Conservation (phyloP, 2,329 filamentous ascomycete species). For the Penicillium psychrosexuale region DNA sequence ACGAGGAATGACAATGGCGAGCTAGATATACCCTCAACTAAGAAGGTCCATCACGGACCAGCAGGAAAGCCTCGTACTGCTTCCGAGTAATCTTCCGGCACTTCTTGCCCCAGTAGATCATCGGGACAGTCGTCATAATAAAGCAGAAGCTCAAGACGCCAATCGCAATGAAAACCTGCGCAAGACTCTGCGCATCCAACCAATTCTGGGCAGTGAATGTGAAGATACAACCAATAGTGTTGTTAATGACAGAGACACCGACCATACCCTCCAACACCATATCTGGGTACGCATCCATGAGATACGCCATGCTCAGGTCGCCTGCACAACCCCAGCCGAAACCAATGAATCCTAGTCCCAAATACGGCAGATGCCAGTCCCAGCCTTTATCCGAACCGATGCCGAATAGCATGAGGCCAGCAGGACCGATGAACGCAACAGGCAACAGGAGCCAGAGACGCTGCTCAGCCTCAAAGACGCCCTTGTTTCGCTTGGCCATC, state of each 20-base stretch:
- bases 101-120: constrained; percentile 55
- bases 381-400: constrained; percentile 52
- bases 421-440: constrained; percentile 50
- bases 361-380: constrained; percentile 54
- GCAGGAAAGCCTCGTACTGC: constrained; percentile 49
- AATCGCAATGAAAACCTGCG: constrained; percentile 53
- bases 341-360: constrained; percentile 57
- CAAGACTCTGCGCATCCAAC: constrained; percentile 46
- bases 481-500: constrained; percentile 54
- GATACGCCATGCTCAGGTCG: constrained; percentile 55
- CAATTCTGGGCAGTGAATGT: constrained; percentile 53
- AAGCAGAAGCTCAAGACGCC: constrained; percentile 52
- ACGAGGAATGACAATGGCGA: background rate
- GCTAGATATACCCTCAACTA: background rate
- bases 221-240: constrained; percentile 54
- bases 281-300: constrained; percentile 56
- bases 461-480: constrained; percentile 56
- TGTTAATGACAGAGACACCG: constrained; percentile 57
- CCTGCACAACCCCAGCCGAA: constrained; percentile 60
- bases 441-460: constrained; percentile 53
- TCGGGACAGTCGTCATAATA: constrained; percentile 51
- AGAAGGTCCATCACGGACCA: constrained; percentile 43
- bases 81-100: constrained; percentile 49
- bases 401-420: constrained; percentile 54
- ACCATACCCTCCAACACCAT: constrained; percentile 60